Base-by-base conservation (phyloP, 108 stramenopile species). In the Poteriospumella lacustris region DNA sequence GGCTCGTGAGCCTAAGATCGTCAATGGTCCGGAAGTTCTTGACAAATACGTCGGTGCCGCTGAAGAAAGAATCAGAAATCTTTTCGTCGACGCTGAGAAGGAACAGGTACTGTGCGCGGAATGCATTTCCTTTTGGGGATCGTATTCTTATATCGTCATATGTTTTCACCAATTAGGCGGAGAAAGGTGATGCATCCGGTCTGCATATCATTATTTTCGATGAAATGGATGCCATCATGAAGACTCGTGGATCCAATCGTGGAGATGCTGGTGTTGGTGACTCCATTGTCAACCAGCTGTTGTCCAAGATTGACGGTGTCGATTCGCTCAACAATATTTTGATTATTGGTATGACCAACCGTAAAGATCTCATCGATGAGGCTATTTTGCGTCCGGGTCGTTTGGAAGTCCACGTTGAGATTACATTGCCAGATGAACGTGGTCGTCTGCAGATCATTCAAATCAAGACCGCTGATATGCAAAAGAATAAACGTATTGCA, bases 151-250 rank as follows among this genome's bases (percentile, higher is more conserved):
- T 29, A 29, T 60, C 2, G 59, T 2, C 28, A 29, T 2, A 82
- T 42, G 94, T 92, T 1, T 92, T 93, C 84, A 87, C 90, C 83
- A 92, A 95, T 77, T 94, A 97, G 86, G 58, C 86, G 24, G 93
- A 93, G 79, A 85, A 84, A 78, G 98, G 96, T 9, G 96, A 99
- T 75, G 92, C 89, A 31, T 89, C 88, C 79, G 93, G 92, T 91
- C 87, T 99, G 44, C 98, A 99, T 77, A 96, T 97, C 85, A 89
- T 99, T 75, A 99, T 99, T 79, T 91, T 99, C 81, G 98, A 99
- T 79, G 98, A 99, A 82, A 96, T 99, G 90, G 98, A 99, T 86
- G 96, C 98, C 60, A 99, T 99, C 80, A 96, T 95, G 83, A 96
- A 95, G 80, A 85, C 87, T 41, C 93, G 98, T 67, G 98, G 98